Conservation (phyloP, 768 basidiomycete species). For the Fibroporia radiculosa region DNA sequence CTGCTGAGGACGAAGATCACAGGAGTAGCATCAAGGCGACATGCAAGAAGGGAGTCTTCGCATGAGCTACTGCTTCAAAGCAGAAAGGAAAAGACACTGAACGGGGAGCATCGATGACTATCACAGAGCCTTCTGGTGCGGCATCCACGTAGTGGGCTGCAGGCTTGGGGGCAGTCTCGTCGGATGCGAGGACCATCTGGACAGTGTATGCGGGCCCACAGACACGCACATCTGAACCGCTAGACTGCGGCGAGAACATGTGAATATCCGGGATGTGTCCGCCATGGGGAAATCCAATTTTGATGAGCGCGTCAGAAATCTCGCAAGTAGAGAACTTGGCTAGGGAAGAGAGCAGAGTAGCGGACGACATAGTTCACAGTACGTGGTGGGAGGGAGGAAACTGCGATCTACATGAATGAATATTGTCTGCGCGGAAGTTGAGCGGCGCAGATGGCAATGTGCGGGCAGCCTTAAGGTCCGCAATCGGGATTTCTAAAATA, state of each 20-base stretch:
- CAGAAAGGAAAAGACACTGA: constrained; percentile 17
- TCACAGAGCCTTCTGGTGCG: constrained; percentile 51
- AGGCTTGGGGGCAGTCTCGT: constrained; percentile 55
- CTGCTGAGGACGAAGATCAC: constrained; percentile 26
- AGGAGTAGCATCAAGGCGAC: neutral
- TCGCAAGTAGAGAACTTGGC: constrained; percentile 66
- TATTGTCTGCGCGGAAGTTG: constrained; percentile 3
- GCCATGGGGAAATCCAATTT: constrained; percentile 62
- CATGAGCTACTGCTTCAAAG: neutral
- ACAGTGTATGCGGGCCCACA: constrained; percentile 88
- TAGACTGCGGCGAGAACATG: constrained; percentile 38
- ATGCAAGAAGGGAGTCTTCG: neutral
- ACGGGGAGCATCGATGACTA: constrained; percentile 71
- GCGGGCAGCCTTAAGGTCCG: neutral
- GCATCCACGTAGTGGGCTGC: constrained; percentile 78
- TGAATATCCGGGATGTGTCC: constrained; percentile 78
- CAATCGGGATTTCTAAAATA: no score
- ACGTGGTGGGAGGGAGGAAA: constrained; percentile 3
- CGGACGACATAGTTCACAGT: constrained; percentile 16
- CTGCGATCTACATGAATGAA: constrained; percentile 3
- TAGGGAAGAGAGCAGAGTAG: constrained; percentile 12
- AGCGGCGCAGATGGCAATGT: neutral
- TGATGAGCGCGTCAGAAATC: constrained; percentile 83
- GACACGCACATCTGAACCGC: constrained; percentile 32
- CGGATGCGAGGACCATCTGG: constrained; percentile 58